Percentiles rank a stretch among this genome's conserved stretches.
Evolutionary conservation across 78 protist genomes (phyloP).

Genomic region (Isochrysis galbana): DNA sequence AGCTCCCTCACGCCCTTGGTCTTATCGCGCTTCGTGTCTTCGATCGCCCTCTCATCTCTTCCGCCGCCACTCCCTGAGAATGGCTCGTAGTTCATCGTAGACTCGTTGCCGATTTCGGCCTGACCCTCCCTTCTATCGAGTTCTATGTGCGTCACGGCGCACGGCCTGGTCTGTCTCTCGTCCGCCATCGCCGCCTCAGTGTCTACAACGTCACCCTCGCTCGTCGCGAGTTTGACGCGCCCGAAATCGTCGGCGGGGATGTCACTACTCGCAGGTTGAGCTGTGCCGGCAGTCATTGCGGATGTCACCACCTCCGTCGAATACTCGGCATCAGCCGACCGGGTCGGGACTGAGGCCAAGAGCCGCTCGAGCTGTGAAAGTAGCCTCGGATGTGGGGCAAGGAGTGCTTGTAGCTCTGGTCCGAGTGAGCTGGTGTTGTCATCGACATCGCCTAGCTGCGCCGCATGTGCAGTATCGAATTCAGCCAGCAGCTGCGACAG

Average conservation of each 20-base stretch:
- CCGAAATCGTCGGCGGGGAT: no score
- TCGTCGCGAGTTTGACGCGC: not conserved
- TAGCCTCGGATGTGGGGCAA: not conserved
- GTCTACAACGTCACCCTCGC: no score
- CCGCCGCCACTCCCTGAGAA: not conserved
- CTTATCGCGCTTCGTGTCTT: not conserved
- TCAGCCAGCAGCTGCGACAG: not conserved
- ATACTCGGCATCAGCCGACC: not conserved
- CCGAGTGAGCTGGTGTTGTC: not conserved
- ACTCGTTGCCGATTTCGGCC: not conserved
- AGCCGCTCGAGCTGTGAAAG: not conserved
- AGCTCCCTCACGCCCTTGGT: slow-evolving; percentile 7
- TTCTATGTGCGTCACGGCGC: no score
- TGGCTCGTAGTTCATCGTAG: not conserved
- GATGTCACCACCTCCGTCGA: not conserved
- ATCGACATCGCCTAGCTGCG: not conserved
- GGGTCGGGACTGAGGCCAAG: not conserved
- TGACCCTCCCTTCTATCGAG: not conserved
- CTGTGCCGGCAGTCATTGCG: not conserved
- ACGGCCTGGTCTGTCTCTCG: no score
- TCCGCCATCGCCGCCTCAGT: not conserved
- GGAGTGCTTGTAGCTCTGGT: not conserved
- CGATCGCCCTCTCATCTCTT: not conserved
- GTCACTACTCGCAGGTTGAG: no score
- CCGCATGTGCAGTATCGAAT: not conserved